Evolutionary conservation across 331 rosid species (phyloP), one percentile per base, ranked within the genome.

Genomic region (Erythrophleum ivorense): DNA sequence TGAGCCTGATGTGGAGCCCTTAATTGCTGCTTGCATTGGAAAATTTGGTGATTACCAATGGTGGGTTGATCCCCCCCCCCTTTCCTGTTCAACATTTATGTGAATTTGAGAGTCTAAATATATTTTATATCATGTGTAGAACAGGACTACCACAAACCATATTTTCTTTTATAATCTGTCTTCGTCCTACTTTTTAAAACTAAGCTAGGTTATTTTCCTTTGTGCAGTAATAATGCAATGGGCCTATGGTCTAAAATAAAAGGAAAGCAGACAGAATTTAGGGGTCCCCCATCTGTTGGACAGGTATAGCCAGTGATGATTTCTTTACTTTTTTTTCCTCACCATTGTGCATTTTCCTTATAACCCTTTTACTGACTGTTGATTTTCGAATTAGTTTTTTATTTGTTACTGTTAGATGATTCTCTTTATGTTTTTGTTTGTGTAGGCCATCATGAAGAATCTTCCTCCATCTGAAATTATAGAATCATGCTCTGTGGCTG

Each of bases 21-120:
- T 80, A 71, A 77, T 96, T 49, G 98, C 90, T 45, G 86, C 90
- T 34, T 96, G 90, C 67, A 41, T 89, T 18, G 93, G 76, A 3
- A 91, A 84, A 46, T 91, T 87, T 58, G 99, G 97, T 12, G 98
- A 95, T 84, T 96, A 96, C 75, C 99, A 96, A 80, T 96, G 99
- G 99, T 96, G 54, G 62, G 82, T 29, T n/a, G 14, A 57, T 15
- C 48, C 29, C 29, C 29, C 29, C 29, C 29, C 29, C n/a, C n/a
- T n/a, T n/a, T 24, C 5, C 11, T 1, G 5, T 54, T 52, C 36
- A 19, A 73, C 16, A 34, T 46, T 1, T 58, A 18, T 69, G 38
- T 53, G 14, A 31, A 46, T 63, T 67, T 14, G 13, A 50, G 34
- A 43, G 57, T 72, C 78, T 83, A 73, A 76, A 63, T 41, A 40